A percentile compares a stretch with the other conserved stretches of the same genome.
phyloP scores from a whole-genome alignment of 176 grass and related monocot genomes.

The Secale cereale region DNA sequence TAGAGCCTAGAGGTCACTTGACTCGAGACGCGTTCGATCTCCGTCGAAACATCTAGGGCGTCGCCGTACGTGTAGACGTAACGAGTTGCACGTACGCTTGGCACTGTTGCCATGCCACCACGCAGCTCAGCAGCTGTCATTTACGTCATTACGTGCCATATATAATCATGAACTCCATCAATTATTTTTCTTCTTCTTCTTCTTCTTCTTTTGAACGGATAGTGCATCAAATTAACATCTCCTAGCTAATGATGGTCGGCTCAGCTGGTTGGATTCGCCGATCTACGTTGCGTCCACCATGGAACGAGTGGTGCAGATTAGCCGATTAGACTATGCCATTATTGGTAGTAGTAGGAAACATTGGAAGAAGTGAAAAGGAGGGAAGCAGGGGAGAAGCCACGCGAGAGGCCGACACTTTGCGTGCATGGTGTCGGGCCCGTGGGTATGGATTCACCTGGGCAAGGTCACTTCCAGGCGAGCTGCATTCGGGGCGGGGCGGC shows the following conservation, averaged over 20 bases:
- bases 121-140: not conserved
- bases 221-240: no score
- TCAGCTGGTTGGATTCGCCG: not conserved
- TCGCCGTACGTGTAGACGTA: not conserved
- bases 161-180: not conserved
- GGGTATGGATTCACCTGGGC: conserved; percentile 27
- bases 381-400: conserved; percentile 24
- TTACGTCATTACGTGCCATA: not conserved
- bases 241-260: not conserved
- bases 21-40: not conserved
- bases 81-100: not conserved
- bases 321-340: not conserved
- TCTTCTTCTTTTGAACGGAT: not conserved
- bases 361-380: not conserved
- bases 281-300: conserved; percentile 19
- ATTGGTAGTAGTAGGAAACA: not conserved
- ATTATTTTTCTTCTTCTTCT: not conserved
- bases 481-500: conserved; percentile 12
- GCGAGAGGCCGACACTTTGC: conserved; percentile 8
- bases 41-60: not conserved
- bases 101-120: not conserved
- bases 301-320: not conserved
- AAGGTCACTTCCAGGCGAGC: conserved; percentile 33
- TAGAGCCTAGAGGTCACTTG: conserved; percentile 2
- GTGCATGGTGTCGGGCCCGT: not conserved